phyloP scores from a whole-genome alignment of 1,284 basidiomycete genomes.

The Marasmius sp. region DNA sequence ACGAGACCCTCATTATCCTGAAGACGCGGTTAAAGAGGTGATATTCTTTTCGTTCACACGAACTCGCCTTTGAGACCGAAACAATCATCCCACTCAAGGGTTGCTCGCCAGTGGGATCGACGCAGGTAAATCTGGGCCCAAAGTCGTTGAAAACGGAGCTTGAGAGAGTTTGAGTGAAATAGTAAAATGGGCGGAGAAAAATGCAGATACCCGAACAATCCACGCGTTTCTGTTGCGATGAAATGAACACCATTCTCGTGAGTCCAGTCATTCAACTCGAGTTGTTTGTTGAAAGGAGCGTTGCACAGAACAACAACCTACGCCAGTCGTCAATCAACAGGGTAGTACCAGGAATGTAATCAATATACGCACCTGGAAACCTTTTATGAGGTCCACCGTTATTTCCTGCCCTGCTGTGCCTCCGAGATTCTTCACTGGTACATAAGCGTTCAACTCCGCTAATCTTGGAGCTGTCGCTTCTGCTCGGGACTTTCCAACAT shows the following conservation, averaged over 20 bases:
- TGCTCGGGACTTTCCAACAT: conserved; percentile 88
- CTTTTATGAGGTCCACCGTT: conserved; percentile 76
- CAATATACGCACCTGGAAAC: conserved; percentile 75
- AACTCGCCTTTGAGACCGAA: conserved; percentile 75
- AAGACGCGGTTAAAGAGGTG: conserved; percentile 4
- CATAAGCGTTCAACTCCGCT: conserved; percentile 95
- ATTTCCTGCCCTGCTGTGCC: conserved; percentile 73
- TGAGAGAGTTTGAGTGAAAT: not conserved
- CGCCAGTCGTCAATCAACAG: conserved; percentile 4
- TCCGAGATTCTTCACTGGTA: conserved; percentile 83
- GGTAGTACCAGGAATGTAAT: conserved; percentile 1
- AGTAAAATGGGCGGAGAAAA: conserved; percentile 11
- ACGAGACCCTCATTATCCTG: conserved; percentile 89
- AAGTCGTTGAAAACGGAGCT: conserved; percentile 97
- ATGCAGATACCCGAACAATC: conserved; percentile 84
- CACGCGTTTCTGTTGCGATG: conserved; percentile 89
- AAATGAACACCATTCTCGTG: conserved; percentile 89
- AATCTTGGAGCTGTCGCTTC: conserved; percentile 87
- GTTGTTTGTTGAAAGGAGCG: conserved; percentile 75
- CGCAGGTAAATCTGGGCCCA: conserved; percentile 90
- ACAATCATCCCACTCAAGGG: conserved; percentile 95
- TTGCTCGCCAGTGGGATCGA: conserved; percentile 95
- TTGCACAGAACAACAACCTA: conserved; percentile 91
- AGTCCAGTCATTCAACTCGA: conserved; percentile 95
- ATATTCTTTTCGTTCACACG: not conserved